phyloP scores from a whole-genome alignment of 225 moss, liverwort and hornwort species.

The Bryum argenteum region DNA sequence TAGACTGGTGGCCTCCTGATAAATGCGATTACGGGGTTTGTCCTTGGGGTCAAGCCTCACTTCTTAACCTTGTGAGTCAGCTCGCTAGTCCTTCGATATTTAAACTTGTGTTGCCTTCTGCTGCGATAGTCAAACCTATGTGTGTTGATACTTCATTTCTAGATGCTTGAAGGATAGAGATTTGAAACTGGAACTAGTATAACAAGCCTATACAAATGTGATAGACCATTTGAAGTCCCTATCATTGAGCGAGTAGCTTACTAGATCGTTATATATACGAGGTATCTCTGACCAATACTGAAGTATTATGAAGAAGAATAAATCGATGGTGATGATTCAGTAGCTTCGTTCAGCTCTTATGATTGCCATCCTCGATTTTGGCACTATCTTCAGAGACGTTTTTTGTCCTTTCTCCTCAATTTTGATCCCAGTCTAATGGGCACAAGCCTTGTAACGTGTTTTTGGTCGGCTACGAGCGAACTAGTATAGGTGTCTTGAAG shows the following conservation, averaged over 20 bases:
- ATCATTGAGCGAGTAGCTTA: neutral
- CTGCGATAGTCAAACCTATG: neutral
- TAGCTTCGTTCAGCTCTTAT: constrained; percentile 21
- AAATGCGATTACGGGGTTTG: constrained; percentile 87
- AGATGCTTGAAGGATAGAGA: neutral
- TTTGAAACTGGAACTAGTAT: neutral
- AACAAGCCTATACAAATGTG: neutral
- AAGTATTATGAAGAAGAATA: constrained; percentile 8
- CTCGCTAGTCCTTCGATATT: constrained; percentile 13
- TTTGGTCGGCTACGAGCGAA: constrained; percentile 16
- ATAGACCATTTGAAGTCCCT: neutral
- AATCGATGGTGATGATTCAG: constrained; percentile 4
- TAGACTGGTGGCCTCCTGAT: constrained; percentile 91
- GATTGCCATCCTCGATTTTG: neutral
- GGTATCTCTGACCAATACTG: constrained; percentile 9
- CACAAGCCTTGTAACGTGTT: neutral
- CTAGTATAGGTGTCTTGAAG: constrained; percentile 2
- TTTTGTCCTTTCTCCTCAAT: constrained; percentile 17
- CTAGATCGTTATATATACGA: constrained; percentile 10
- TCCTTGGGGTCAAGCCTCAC: constrained; percentile 62
- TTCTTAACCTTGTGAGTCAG: constrained; percentile 75
- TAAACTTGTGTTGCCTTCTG: constrained; percentile 8
- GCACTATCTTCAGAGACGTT: constrained; percentile 10
- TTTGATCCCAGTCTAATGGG: constrained; percentile 6
- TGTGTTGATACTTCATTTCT: constrained; percentile 2